phyloP scores from a whole-genome alignment of 2,329 filamentous ascomycete genomes.

The Penicillium rolfsii region DNA sequence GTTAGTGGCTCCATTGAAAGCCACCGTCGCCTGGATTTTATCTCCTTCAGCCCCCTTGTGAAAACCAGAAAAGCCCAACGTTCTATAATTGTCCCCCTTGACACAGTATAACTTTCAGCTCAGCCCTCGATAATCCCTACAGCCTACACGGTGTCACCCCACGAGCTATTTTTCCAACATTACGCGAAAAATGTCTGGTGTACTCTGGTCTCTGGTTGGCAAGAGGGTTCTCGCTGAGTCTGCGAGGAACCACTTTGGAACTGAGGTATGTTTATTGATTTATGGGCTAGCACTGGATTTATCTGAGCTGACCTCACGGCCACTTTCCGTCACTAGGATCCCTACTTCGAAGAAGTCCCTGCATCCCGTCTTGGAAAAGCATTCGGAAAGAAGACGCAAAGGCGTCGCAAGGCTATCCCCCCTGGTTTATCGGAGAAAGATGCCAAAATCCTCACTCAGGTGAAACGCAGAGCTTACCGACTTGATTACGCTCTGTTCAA shows the following conservation, averaged over 20 bases:
- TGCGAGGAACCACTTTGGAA: slow-evolving; percentile 47
- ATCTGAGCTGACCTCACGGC: slow-evolving; percentile 11
- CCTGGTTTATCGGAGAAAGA: slow-evolving; percentile 83
- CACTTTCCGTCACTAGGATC: slow-evolving; percentile 63
- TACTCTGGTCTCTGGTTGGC: slow-evolving; percentile 34
- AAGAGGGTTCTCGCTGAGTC: slow-evolving; percentile 43
- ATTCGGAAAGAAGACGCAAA: slow-evolving; percentile 73
- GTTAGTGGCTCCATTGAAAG: slow-evolving; percentile 7
- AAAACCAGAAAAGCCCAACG: background rate
- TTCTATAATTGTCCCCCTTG: slow-evolving; percentile 19
- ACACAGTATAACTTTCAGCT: slow-evolving; percentile 10
- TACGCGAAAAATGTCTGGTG: slow-evolving; percentile 32
- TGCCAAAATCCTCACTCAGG: slow-evolving; percentile 77
- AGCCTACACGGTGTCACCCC: background rate
- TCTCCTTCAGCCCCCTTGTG: slow-evolving; percentile 3
- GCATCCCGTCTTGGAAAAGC: slow-evolving; percentile 70
- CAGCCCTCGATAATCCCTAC: background rate
- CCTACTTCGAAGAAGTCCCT: slow-evolving; percentile 82
- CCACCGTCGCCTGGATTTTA: slow-evolving; percentile 3
- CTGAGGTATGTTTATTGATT: slow-evolving; percentile 37
- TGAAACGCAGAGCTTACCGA: slow-evolving; percentile 81
- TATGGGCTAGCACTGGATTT: background rate
- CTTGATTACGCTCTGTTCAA: slow-evolving; percentile 85
- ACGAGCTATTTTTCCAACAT: background rate
- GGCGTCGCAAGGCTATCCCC: slow-evolving; percentile 81